Base-by-base conservation (phyloP, 108 stramenopile genomes). In the Chaetoceros muelleri region DNA sequence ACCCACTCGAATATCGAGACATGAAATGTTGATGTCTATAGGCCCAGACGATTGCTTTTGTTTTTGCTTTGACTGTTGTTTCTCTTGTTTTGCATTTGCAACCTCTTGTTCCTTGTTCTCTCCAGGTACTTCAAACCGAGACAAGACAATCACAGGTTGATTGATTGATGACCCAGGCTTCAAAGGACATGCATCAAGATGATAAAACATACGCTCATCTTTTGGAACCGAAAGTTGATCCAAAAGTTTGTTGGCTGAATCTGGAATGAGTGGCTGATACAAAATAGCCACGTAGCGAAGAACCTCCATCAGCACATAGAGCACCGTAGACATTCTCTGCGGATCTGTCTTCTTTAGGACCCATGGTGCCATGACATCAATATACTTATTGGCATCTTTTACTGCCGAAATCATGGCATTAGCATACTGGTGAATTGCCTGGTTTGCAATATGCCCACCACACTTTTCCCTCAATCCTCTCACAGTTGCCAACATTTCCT, bases 241-340 rank as follows among this genome's bases (percentile, higher is more conserved):
- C 60, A 99, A 69, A 26, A 97, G 84, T 19, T 66, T 63, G 54
- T 74, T 80, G 23, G 94, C 85, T 22, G 90, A 79, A 5, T 55
- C 53, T 24, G 98, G 96, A 54, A 97, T 92, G 53, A 97, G 52
- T 1, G 98, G 98, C 65, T 96, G 95, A 61, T 95, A 91, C 49
- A 88, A 59, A 34, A 97, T 88, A 46, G 74, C 87, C 18, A 83
- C 78, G 28, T 82, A 66, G 30, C 98, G 79, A 60, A 99, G 63
- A 1, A 90, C 79, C 72, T 99, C 96, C 77, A 95, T 76, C 34
- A 93, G 46, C 19, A 93, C 86, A 56, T 87, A 94, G 51, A 96
- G 52, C 0, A 95, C 92, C 0, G 88, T 92, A n/a, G 57, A 73
- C 84, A 91, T 87, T 13, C 93, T 76, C 2, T 75, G 72, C 3